A percentile compares a stretch with the other conserved stretches of the same genome.
Evolutionary conservation across 2,329 filamentous ascomycete genomes (phyloP).

Genomic region (Claviceps pusilla): DNA sequence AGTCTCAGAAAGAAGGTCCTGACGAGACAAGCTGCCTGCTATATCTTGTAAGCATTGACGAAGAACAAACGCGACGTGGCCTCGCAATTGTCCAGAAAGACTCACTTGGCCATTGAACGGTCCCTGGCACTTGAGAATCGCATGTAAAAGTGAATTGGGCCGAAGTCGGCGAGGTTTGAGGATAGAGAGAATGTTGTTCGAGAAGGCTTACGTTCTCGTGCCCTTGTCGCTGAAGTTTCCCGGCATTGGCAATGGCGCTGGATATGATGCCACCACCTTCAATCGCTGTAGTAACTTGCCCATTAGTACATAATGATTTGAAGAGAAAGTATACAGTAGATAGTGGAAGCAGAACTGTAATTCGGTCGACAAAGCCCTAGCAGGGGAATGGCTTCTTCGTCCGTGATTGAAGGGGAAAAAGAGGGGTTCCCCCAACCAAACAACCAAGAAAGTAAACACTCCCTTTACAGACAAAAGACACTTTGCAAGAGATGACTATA

Average conservation of each 20-base stretch:
- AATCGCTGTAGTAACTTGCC: constrained; percentile 2
- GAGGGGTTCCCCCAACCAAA: background rate
- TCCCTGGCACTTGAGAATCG: constrained; percentile 72
- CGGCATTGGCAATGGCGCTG: constrained; percentile 78
- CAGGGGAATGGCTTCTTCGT: background rate
- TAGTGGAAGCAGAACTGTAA: background rate
- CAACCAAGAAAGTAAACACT: too few relatives aligned
- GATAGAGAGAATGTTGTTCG: constrained; percentile 46
- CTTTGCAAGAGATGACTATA: constrained; percentile 12
- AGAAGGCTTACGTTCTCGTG: constrained; percentile 69
- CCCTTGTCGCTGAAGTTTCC: constrained; percentile 49
- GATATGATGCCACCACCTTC: constrained; percentile 70
- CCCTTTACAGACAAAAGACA: too few relatives aligned
- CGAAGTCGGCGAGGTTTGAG: constrained; percentile 51
- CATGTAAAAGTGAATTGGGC: constrained; percentile 95
- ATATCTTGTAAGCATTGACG: background rate
- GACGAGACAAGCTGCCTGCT: constrained; percentile 7
- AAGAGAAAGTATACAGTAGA: background rate
- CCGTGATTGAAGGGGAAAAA: background rate
- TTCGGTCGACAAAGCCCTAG: background rate
- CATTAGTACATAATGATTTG: background rate
- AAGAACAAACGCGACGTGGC: background rate
- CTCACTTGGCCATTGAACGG: constrained; percentile 57
- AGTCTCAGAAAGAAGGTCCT: constrained; percentile 10
- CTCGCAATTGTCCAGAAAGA: background rate